Evolutionary conservation across 768 basidiomycete species (phyloP).

Genomic region (Tylopilus felleus): DNA sequence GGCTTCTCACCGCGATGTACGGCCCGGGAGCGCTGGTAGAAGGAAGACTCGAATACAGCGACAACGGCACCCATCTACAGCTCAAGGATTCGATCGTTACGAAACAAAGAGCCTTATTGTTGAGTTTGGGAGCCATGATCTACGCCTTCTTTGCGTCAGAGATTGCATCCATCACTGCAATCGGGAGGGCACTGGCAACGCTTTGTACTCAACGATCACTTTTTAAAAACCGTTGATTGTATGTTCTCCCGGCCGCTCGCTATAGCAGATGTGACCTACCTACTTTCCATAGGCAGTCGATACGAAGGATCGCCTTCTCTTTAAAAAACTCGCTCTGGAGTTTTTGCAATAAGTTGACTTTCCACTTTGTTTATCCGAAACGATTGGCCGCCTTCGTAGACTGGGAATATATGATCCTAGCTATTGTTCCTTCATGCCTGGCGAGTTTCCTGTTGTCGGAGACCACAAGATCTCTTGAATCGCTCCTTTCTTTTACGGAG

Average conservation of each 20-base stretch:
- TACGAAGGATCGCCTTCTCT: constrained; percentile 8
- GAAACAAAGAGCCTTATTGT: constrained; percentile 8
- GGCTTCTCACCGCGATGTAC: constrained; percentile 17
- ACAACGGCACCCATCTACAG: not conserved
- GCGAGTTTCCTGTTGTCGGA: constrained; percentile 2
- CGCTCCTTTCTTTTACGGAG: constrained; percentile 1
- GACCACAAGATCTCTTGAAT: constrained; percentile 5
- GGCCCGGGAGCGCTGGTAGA: constrained; percentile 1
- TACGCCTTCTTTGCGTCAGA: not conserved
- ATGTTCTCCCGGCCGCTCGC: not conserved
- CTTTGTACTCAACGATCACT: constrained; percentile 20
- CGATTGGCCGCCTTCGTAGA: constrained; percentile 4
- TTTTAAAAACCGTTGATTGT: constrained; percentile 25
- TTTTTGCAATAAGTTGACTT: constrained; percentile 24
- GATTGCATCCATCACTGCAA: not conserved
- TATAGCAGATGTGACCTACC: not conserved
- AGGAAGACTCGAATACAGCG: not conserved
- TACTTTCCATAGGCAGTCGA: not conserved
- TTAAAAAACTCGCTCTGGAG: constrained; percentile 23
- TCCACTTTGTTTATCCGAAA: not conserved
- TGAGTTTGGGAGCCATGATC: constrained; percentile 9
- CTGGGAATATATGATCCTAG: constrained; percentile 17
- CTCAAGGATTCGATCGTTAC: constrained; percentile 5
- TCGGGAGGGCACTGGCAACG: not conserved
- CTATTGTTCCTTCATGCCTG: not conserved